These are phyloP conservation scores for Colletotrichum lupini DNA, from an alignment of 2,329 filamentous ascomycete species.

Conservation along the genomic window DNA sequence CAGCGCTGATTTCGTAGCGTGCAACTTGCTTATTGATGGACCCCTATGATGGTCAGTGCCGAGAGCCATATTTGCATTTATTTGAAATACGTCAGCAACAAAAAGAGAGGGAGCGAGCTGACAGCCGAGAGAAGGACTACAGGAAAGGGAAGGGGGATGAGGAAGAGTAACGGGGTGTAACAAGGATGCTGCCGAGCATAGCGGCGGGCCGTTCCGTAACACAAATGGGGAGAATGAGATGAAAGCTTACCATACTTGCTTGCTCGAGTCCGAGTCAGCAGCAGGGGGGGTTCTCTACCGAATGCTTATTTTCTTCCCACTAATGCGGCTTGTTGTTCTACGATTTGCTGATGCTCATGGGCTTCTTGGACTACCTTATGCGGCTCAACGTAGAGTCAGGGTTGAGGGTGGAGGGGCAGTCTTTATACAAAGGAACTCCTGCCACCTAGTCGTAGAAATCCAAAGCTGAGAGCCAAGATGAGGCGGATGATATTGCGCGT, in stretches of 20 bases:
- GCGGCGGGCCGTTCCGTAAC: background rate
- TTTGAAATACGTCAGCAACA: background rate
- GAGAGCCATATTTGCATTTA: background rate
- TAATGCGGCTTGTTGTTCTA: conserved; percentile 20
- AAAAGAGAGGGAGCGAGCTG: background rate
- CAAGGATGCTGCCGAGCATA: background rate
- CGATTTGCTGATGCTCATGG: background rate
- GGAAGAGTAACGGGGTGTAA: background rate
- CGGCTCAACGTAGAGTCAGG: background rate
- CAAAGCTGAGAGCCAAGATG: conserved; percentile 14
- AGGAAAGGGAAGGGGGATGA: background rate
- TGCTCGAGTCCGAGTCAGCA: conserved; percentile 19
- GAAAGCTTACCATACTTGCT: conserved; percentile 28
- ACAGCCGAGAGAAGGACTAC: background rate
- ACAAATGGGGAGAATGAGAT: background rate
- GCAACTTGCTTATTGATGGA: conserved; percentile 58
- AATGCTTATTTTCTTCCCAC: background rate
- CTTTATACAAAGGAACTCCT: conserved; percentile 10
- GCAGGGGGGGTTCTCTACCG: conserved; percentile 11
- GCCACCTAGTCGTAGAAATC: background rate
- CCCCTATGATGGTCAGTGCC: conserved; percentile 3
- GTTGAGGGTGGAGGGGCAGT: conserved; percentile 1
- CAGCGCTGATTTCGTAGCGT: conserved; percentile 68
- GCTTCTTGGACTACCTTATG: background rate
- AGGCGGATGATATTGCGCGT: conserved; percentile 18